Percentiles rank a stretch among this genome's conserved stretches.
phyloP scores from a whole-genome alignment of 176 grass and related monocot species.

The Musa acuminata region DNA sequence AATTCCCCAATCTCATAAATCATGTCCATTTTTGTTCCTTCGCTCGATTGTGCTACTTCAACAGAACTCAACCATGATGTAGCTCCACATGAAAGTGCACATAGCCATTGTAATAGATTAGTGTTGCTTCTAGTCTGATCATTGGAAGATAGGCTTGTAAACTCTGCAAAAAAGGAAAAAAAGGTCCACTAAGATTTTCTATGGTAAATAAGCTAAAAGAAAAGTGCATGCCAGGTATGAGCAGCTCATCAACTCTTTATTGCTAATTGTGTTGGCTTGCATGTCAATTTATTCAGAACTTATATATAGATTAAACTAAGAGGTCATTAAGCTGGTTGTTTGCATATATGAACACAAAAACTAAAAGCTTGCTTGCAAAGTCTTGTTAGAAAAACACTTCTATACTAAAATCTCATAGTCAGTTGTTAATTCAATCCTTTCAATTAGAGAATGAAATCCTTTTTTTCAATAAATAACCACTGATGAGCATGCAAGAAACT shows the following conservation, averaged over 20 bases:
- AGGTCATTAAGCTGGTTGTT: too few species aligned
- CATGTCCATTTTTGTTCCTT: slow-evolving; percentile 51
- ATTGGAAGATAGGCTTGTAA: not conserved
- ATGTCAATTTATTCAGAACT: too few species aligned
- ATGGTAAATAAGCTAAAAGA: not conserved
- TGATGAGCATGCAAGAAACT: not conserved
- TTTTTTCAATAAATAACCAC: not conserved
- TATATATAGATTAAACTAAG: too few species aligned
- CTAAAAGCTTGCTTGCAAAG: too few species aligned
- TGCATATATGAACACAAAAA: too few species aligned
- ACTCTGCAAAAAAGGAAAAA: slow-evolving; percentile 18
- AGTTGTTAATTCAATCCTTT: not conserved
- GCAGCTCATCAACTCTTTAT: not conserved
- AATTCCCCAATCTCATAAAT: slow-evolving; percentile 81
- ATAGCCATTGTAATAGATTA: slow-evolving; percentile 22
- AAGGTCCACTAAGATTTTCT: not conserved
- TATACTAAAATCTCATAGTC: too few species aligned
- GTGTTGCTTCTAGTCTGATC: slow-evolving; percentile 25
- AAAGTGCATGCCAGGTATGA: not conserved
- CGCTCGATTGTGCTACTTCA: slow-evolving; percentile 45
- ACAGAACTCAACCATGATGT: slow-evolving; percentile 57
- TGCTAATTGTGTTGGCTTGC: too few species aligned
- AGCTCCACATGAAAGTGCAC: slow-evolving; percentile 38
- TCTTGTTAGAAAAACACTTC: too few species aligned
- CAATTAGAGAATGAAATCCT: not conserved